Evolutionary conservation across 768 basidiomycete genomes (phyloP), one percentile per base, ranked within the genome.

Genomic region (Tulasnella sp.): DNA sequence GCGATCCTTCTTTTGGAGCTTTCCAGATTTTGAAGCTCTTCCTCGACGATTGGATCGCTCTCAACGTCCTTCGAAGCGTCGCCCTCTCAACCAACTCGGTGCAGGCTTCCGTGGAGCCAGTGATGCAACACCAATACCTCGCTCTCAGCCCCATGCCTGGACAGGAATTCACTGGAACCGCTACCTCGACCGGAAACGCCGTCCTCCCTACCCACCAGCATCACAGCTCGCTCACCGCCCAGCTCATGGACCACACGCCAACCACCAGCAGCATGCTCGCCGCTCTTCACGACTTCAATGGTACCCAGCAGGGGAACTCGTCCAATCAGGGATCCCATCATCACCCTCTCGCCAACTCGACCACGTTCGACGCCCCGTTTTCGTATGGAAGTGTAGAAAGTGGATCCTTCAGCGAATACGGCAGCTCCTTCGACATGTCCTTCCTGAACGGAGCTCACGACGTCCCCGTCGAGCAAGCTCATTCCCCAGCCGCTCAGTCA

Each of bases 1-100:
- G 93, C 79, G 93, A 96, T 83, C 93, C 93, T 73, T 92, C 93
- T 3, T 96, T 96, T 79, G 94, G 94, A 72, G 92, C 94, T 22
- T 96, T 95, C 85, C 94, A 95, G 83, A 94, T 96, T 78, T 82
- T 95, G 83, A 95, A 95, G 82, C 84, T 95, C 80, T 95, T 95
- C 87, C 86, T 95, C 77, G 93, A 96, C 79, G 93, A 96, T 83
- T 94, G 93, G 93, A 94, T 94, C 80, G 92, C 93, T 1, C 90
- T 95, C 78, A 94, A 93, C 82, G 93, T 96, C 78, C 85, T 96
- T 79, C 86, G 93, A 80, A 93, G 87, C 80, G 93, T 96, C 78
- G 94, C 94, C 1, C 84, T 96, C 77, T 94, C 93, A 37, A 95
- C 93, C 31, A 94, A 93, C 83, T 94, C 93, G 25, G 93, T 96